These are phyloP conservation scores for Paecilomyces sp. DNA, from an alignment of 2,329 filamentous ascomycete genomes.

Conservation along the genomic window DNA sequence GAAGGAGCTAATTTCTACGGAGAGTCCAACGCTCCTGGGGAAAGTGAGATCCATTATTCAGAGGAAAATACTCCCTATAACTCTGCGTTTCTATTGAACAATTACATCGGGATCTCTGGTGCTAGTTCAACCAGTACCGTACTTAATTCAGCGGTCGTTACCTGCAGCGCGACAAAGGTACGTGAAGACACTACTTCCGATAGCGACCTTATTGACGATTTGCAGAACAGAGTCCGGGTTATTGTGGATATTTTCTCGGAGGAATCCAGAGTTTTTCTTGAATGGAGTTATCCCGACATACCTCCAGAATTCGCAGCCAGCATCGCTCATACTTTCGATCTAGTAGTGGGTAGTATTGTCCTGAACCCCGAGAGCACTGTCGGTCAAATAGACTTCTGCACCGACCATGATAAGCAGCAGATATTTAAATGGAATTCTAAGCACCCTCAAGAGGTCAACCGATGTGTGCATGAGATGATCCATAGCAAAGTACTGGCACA, in stretches of 20 bases:
- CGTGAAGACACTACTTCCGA: constrained; percentile 2
- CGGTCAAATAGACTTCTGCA: constrained; percentile 47
- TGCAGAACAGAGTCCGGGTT: constrained; percentile 28
- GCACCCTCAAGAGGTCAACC: constrained; percentile 30
- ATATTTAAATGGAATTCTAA: constrained; percentile 48
- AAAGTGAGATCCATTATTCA: background rate
- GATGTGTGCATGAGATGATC: constrained; percentile 31
- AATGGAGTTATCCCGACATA: constrained; percentile 32
- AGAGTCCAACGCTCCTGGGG: background rate
- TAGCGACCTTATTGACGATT: background rate
- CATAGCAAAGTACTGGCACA: constrained; percentile 29
- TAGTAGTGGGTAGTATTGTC: constrained; percentile 44
- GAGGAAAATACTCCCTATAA: background rate
- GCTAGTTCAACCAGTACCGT: background rate
- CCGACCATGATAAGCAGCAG: constrained; percentile 48
- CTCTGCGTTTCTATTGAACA: background rate
- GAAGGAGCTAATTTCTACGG: background rate
- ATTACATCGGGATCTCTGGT: background rate
- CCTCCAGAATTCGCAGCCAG: constrained; percentile 34
- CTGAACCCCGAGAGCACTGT: constrained; percentile 29
- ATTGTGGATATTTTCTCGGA: constrained; percentile 27
- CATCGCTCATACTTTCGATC: constrained; percentile 48
- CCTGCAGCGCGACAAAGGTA: constrained; percentile 27
- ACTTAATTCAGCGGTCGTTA: constrained; percentile 18
- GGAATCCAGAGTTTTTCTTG: constrained; percentile 29